A percentile compares a stretch with the other conserved stretches of the same genome.
These are phyloP conservation scores for Effrenium voratum DNA, from an alignment of 73 alveolate genomes.

Conservation along the genomic window DNA sequence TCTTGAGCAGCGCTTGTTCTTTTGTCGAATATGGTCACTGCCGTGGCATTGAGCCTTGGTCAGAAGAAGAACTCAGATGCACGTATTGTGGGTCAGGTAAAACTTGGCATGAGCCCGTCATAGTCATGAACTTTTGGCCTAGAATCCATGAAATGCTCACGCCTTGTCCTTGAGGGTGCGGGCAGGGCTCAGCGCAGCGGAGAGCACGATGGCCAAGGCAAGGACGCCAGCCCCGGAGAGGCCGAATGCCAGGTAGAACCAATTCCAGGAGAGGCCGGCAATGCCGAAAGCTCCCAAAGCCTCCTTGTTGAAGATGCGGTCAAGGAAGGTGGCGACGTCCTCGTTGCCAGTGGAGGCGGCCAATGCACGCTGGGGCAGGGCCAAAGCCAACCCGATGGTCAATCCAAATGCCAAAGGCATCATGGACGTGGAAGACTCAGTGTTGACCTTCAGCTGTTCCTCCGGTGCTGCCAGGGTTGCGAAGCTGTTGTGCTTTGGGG, in stretches of 20 bases:
- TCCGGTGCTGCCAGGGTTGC: not conserved
- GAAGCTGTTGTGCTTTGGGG: constrained; percentile 17
- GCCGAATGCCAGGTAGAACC: constrained; percentile 69
- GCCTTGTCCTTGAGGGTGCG: constrained; percentile 53
- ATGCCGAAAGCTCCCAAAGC: constrained; percentile 89
- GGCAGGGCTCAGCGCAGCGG: constrained; percentile 25
- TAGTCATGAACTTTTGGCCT: too few species aligned
- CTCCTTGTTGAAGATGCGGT: constrained; percentile 90
- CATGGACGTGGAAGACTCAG: constrained; percentile 45
- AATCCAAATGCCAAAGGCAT: constrained; percentile 70
- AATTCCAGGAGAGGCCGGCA: constrained; percentile 79
- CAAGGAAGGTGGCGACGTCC: constrained; percentile 62
- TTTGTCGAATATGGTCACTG: too few species aligned
- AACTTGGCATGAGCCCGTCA: too few species aligned
- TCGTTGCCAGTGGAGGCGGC: constrained; percentile 89
- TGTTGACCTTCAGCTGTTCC: not conserved
- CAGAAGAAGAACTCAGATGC: too few species aligned
- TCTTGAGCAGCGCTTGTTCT: too few species aligned
- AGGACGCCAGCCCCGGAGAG: constrained; percentile 37
- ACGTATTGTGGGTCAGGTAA: too few species aligned
- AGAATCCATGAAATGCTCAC: too few species aligned
- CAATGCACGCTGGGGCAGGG: constrained; percentile 75
- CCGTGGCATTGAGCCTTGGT: too few species aligned
- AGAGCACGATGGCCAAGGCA: constrained; percentile 15
- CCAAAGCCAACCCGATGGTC: constrained; percentile 51